Conservation (phyloP, 306 rosid species). For the Casuarina glauca region DNA sequence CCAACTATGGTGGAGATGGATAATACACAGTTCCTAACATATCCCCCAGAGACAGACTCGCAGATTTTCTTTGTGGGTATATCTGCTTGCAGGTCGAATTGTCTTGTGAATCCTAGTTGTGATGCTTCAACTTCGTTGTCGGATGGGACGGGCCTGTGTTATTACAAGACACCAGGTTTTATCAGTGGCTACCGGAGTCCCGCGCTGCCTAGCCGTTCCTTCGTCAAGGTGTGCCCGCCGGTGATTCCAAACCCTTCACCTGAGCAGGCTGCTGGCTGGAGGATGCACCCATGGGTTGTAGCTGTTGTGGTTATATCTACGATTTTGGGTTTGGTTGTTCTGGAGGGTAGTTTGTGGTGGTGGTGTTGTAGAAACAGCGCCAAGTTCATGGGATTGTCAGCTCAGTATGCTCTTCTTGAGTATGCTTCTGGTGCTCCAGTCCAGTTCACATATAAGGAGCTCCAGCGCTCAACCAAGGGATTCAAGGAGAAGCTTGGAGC, state of each 20-base stretch:
- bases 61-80: conserved; percentile 43
- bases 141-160: conserved; percentile 52
- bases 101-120: conserved; percentile 43
- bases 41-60: conserved; percentile 32
- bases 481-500: conserved; percentile 51
- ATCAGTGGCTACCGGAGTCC: conserved; percentile 48
- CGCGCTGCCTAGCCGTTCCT: conserved; percentile 43
- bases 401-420: conserved; percentile 86
- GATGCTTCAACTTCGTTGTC: conserved; percentile 46
- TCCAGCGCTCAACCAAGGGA: conserved; percentile 62
- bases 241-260: conserved; percentile 32
- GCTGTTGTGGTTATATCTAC: conserved; percentile 53
- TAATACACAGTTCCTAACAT: conserved; percentile 51
- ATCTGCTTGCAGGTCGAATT: conserved; percentile 46
- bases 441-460: conserved; percentile 80
- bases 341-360: conserved; percentile 78
- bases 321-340: conserved; percentile 48
- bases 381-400: conserved; percentile 59
- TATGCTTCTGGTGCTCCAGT: conserved; percentile 97
- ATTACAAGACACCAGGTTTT: conserved; percentile 29
- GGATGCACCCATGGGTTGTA: conserved; percentile 52
- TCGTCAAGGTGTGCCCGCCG: conserved; percentile 46
- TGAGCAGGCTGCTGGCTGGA: conserved; percentile 26
- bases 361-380: conserved; percentile 71
- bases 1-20: conserved; percentile 48